Evolutionary conservation across 1,284 basidiomycete genomes (phyloP), one percentile per base, ranked within the genome.

Genomic region (Irpex sp.): DNA sequence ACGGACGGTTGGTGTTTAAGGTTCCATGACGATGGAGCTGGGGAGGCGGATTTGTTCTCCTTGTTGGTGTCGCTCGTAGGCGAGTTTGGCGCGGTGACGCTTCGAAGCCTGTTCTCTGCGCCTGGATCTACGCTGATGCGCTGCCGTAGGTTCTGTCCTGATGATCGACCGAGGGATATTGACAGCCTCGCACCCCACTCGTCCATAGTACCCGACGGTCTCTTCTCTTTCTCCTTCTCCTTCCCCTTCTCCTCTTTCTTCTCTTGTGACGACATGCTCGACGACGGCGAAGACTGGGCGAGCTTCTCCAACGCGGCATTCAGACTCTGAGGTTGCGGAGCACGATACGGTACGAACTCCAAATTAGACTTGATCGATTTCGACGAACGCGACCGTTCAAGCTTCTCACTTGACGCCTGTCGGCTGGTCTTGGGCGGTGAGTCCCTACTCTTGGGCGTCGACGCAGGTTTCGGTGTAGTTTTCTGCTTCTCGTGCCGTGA

Each of bases 251-350:
- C 21, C 1, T 60, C 51, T 6, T 47, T 16, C 6, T 21, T 51
- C 49, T 54, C 52, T 3, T 54, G 52, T 4, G 52, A 33, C 9
- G 52, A 54, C 23, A 62, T 39, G 64, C 67, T 49, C 14, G 69
- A 67, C 61, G 68, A 65, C 53, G 69, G 67, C 58, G 54, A 64
- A 16, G 67, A 67, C 14, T 69, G 56, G 6, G 68, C 71, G 37
- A 73, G 70, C 64, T 73, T 73, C 65, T 78, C 76, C 14, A 77
- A 72, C 2, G 77, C 78, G 10, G 77, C 78, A 42, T 67, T 70
- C 8, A 80, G 69, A 55, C 74, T 77, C 67, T 78, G 78, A 0
- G 74, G 74, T 56, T 69, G 71, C 19, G 73, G 70, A 6, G 72
- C 61, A 19, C 72, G 67, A 61, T 71, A 71, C 39, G 68, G 63